phyloP scores from a whole-genome alignment of 1,284 basidiomycete genomes.

The Puccinia brachypodii region DNA sequence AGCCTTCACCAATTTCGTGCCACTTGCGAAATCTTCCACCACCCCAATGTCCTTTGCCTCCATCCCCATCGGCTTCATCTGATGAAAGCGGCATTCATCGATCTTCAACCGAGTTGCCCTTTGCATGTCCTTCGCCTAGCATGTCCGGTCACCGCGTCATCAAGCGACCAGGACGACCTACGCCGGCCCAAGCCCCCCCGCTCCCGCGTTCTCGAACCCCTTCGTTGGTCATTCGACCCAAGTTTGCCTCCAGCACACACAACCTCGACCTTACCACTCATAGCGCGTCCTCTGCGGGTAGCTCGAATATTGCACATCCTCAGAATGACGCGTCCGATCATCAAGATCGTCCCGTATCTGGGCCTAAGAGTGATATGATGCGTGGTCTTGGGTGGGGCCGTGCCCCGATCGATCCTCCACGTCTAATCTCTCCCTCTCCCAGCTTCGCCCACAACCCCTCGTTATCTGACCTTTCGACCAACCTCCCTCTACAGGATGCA shows the following conservation, averaged over 20 bases:
- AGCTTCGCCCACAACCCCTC: background rate
- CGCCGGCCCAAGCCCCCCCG: conserved; percentile 5
- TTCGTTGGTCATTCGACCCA: conserved; percentile 12
- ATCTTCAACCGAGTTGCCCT: conserved; percentile 2
- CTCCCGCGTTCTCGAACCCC: conserved; percentile 17
- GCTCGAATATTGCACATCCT: background rate
- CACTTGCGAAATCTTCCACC: no score
- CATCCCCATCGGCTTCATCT: background rate
- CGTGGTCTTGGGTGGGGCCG: conserved; percentile 14
- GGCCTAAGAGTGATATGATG: conserved; percentile 6
- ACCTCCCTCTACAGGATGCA: conserved; percentile 7
- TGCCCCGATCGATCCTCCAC: conserved; percentile 17
- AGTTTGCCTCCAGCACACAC: background rate
- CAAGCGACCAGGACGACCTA: background rate
- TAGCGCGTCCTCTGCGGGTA: background rate
- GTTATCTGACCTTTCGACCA: background rate
- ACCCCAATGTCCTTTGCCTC: background rate
- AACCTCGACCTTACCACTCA: background rate
- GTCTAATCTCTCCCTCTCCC: background rate
- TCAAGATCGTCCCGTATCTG: background rate
- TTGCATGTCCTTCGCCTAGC: conserved; percentile 10
- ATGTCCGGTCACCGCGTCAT: background rate
- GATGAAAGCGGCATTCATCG: background rate
- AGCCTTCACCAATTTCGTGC: background rate
- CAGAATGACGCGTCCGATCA: background rate